Evolutionary conservation across 2,329 filamentous ascomycete genomes (phyloP).

Genomic region (Nannizzia gypsea): DNA sequence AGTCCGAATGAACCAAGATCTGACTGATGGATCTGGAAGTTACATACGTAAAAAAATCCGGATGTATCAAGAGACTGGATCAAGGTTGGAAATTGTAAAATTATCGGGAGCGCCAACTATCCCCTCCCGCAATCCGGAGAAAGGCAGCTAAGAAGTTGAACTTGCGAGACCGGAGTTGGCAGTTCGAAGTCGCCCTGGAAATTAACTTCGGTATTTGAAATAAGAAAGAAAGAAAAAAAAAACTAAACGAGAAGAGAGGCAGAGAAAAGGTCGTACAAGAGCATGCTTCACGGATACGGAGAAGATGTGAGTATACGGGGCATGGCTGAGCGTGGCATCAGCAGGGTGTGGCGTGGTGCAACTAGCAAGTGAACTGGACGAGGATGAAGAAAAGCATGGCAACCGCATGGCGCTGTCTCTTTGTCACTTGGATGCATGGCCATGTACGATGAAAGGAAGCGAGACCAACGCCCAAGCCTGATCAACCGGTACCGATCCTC

Average conservation of each 20-base stretch:
- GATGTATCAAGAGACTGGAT: neutral
- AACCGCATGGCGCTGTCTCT: neutral
- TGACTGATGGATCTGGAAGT: neutral
- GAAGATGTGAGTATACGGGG: neutral
- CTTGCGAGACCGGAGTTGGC: neutral
- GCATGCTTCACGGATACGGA: neutral
- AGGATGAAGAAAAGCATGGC: neutral
- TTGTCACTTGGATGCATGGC: neutral
- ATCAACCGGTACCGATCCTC: neutral
- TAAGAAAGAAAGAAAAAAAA: neutral
- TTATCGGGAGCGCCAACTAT: neutral
- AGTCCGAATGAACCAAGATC: neutral
- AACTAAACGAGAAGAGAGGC: too few species aligned
- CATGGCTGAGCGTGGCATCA: neutral
- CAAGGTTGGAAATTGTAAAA: neutral
- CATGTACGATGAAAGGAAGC: neutral
- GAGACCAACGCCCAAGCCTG: neutral
- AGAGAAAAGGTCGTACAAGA: neutral
- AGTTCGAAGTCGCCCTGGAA: neutral
- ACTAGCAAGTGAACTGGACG: neutral
- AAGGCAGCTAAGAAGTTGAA: neutral
- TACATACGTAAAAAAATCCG: neutral
- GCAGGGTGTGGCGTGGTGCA: neutral
- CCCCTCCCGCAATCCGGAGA: neutral
- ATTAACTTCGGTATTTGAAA: neutral